phyloP scores from a whole-genome alignment of 495 filamentous ascomycete species.

The Penicillium fimorum region DNA sequence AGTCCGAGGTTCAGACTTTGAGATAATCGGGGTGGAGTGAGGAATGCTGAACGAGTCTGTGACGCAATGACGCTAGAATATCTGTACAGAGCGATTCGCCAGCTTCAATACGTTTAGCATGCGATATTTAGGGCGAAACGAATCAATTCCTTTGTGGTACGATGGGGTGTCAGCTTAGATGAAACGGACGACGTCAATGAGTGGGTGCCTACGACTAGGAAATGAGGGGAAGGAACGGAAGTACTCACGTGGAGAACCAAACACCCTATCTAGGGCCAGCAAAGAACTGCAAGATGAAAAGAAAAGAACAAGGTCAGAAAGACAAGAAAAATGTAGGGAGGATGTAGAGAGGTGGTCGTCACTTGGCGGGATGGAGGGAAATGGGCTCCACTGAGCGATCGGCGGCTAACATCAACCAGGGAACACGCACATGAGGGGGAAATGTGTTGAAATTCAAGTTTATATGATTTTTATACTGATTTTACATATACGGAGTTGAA shows the following conservation, averaged over 20 bases:
- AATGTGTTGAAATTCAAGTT: constrained; percentile 2
- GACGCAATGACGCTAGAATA: constrained; percentile 17
- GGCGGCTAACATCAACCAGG: constrained; percentile 38
- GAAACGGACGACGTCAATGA: constrained; percentile 18
- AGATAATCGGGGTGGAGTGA: constrained; percentile 21
- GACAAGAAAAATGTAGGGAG: constrained; percentile 20
- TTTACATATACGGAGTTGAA: background rate
- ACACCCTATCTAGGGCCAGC: constrained; percentile 10
- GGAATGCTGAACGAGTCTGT: constrained; percentile 22
- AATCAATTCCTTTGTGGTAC: constrained; percentile 11
- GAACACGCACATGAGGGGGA: constrained; percentile 18
- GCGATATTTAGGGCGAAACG: constrained; percentile 10
- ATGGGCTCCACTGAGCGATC: constrained; percentile 45
- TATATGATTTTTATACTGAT: background rate
- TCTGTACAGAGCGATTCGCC: constrained; percentile 24
- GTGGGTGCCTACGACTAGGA: constrained; percentile 30
- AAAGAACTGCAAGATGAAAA: constrained; percentile 15
- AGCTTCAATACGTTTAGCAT: constrained; percentile 20
- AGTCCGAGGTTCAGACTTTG: constrained; percentile 24
- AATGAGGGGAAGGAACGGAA: constrained; percentile 23
- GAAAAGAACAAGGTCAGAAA: constrained; percentile 11
- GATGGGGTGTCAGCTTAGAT: constrained; percentile 24
- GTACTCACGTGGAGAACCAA: constrained; percentile 19
- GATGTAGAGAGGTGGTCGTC: constrained; percentile 38
- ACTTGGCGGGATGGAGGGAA: constrained; percentile 38